Evolutionary conservation across 2,329 filamentous ascomycete genomes (phyloP).

Genomic region (Stagonosporopsis rhizophila): DNA sequence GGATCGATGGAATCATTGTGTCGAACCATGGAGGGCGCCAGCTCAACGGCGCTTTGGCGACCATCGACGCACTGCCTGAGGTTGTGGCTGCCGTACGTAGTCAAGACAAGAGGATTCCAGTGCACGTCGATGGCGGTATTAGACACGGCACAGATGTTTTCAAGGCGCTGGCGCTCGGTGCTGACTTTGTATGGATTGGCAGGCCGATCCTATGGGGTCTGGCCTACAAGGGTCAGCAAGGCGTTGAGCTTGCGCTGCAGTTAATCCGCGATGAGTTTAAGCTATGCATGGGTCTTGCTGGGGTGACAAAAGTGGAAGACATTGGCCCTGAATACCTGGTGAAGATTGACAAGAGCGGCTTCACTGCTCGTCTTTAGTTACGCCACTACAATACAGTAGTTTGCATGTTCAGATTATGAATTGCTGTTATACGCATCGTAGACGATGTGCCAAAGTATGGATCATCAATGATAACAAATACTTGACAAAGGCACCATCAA

Average conservation of each 20-base stretch:
- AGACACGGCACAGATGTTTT: slow-evolving; percentile 90
- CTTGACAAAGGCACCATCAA: no score
- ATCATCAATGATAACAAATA: no score
- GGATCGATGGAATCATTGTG: slow-evolving; percentile 56
- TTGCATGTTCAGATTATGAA: background rate
- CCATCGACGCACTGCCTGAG: slow-evolving; percentile 60
- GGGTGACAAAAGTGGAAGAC: slow-evolving; percentile 30
- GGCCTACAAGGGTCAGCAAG: slow-evolving; percentile 48
- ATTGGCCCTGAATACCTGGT: slow-evolving; percentile 34
- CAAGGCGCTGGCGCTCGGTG: slow-evolving; percentile 91
- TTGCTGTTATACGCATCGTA: no score
- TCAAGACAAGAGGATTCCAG: slow-evolving; percentile 58
- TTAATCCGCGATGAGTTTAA: slow-evolving; percentile 29
- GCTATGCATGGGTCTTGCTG: slow-evolving; percentile 35
- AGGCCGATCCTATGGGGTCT: slow-evolving; percentile 71
- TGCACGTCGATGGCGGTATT: slow-evolving; percentile 89
- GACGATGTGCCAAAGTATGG: no score
- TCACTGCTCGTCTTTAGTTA: slow-evolving; percentile 23
- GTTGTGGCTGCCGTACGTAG: slow-evolving; percentile 57
- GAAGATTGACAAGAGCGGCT: slow-evolving; percentile 33
- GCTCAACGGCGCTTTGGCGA: slow-evolving; percentile 55
- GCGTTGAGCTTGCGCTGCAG: slow-evolving; percentile 30
- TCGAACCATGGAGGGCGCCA: slow-evolving; percentile 62
- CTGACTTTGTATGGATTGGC: slow-evolving; percentile 76
- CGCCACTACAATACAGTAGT: no score